These are phyloP conservation scores for Ceratocystis alfenasii DNA, from an alignment of 2,329 filamentous ascomycete genomes.

Conservation along the genomic window DNA sequence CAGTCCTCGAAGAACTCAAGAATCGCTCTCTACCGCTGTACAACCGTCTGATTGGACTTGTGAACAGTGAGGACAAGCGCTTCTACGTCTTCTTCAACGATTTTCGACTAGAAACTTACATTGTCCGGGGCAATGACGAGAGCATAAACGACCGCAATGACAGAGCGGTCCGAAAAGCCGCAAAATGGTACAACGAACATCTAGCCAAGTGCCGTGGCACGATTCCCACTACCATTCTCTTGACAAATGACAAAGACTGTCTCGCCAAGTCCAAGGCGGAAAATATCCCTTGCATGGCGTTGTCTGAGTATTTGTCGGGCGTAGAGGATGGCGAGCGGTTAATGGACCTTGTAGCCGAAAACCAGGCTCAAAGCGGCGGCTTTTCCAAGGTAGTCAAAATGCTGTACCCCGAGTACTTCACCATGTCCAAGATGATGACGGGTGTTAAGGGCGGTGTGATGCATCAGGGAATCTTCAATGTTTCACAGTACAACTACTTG, in stretches of 20 bases:
- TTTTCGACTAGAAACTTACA: slow-evolving; percentile 83
- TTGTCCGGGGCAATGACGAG: slow-evolving; percentile 62
- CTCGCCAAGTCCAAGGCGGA: slow-evolving; percentile 69
- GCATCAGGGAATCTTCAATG: slow-evolving; percentile 91
- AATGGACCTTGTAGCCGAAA: slow-evolving; percentile 84
- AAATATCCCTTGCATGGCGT: slow-evolving; percentile 53
- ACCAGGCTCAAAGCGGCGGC: slow-evolving; percentile 53
- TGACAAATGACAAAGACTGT: slow-evolving; percentile 86
- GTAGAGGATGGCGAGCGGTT: slow-evolving; percentile 75
- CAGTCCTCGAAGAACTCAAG: slow-evolving; percentile 88
- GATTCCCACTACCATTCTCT: slow-evolving; percentile 72
- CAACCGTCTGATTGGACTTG: slow-evolving; percentile 79
- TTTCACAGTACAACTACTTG: slow-evolving; percentile 95
- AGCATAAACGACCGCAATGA: slow-evolving; percentile 96
- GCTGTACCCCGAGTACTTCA: slow-evolving; percentile 82
- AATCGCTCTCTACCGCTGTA: slow-evolving; percentile 90
- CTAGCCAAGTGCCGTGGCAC: slow-evolving; percentile 51
- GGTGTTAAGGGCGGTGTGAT: slow-evolving; percentile 77
- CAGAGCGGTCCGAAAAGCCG: slow-evolving; percentile 72
- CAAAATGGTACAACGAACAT: slow-evolving; percentile 83
- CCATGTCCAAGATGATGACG: slow-evolving; percentile 85
- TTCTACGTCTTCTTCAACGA: slow-evolving; percentile 99
- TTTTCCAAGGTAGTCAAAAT: slow-evolving; percentile 50
- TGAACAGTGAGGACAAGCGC: slow-evolving; percentile 90
- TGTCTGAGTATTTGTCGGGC: slow-evolving; percentile 68